A percentile compares a stretch with the other conserved stretches of the same genome.
These are phyloP conservation scores for Epichloe brachyelytri DNA, from an alignment of 2,329 filamentous ascomycete genomes.

Conservation along the genomic window DNA sequence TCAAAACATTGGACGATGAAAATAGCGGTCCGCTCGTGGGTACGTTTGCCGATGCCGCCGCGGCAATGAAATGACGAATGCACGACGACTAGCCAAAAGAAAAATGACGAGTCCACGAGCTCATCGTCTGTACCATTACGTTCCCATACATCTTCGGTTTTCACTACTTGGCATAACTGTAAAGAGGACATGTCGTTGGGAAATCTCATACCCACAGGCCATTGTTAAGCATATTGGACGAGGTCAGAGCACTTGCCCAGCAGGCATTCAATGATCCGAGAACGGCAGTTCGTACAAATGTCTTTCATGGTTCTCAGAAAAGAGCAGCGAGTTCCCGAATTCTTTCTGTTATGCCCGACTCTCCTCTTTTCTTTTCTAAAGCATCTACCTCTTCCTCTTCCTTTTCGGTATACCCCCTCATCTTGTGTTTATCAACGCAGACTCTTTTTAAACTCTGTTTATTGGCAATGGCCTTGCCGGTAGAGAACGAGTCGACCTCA, in stretches of 20 bases:
- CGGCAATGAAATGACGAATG: slow-evolving; percentile 29
- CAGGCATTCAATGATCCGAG: background rate
- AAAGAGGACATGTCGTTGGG: too few species aligned
- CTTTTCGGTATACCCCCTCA: background rate
- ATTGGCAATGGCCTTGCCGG: background rate
- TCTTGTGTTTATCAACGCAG: background rate
- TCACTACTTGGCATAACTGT: too few species aligned
- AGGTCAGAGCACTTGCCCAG: background rate
- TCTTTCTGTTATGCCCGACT: background rate
- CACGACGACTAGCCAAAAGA: background rate
- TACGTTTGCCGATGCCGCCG: slow-evolving; percentile 47
- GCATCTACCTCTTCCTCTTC: background rate
- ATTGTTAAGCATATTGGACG: background rate
- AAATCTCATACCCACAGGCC: too few species aligned
- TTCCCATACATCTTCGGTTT: background rate
- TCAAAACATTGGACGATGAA: slow-evolving; percentile 21
- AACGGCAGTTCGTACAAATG: background rate
- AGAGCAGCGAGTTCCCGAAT: background rate
- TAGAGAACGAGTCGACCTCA: background rate
- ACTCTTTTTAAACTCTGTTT: background rate
- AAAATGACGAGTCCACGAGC: background rate
- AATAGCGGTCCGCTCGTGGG: slow-evolving; percentile 36
- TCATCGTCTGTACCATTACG: background rate
- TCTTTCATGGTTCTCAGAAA: background rate
- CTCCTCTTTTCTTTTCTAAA: background rate